Conservation (phyloP, 176 grass and related monocot genomes). For the Triticum aestivum region IWGSC_CS_RefSeq_v2.1 NC_057799.1:353900196-353900695, state of each 20-base stretch:
- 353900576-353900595: no score
- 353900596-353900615: no score
- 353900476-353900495: neutral
- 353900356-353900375: neutral
- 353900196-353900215: slow-evolving; percentile 5
- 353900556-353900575: no score
- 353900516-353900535: neutral
- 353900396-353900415: neutral
- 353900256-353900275: neutral
- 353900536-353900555: neutral
- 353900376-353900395: neutral
- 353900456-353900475: neutral
- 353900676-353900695: no score
- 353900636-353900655: no score
- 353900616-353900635: no score
- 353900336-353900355: neutral
- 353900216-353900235: neutral
- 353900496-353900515: neutral
- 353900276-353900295: neutral
- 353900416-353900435: neutral
- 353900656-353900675: no score
- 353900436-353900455: no score
- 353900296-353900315: neutral
- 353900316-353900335: neutral
- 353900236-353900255: neutral